These are phyloP conservation scores for Ophiostoma sp. DNA, from an alignment of 2,329 filamentous ascomycete genomes.

Conservation along the genomic window DNA sequence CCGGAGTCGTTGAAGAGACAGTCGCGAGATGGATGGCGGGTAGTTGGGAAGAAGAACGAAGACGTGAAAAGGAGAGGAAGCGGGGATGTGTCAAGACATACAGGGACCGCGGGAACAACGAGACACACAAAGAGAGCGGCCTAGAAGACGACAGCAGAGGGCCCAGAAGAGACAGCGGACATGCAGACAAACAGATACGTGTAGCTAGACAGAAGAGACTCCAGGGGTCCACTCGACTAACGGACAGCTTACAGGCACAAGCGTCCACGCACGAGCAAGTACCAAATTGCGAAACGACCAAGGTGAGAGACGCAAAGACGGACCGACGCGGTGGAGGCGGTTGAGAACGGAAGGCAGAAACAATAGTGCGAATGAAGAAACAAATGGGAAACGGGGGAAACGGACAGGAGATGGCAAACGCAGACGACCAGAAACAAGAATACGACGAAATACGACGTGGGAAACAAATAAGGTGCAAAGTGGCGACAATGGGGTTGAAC, in stretches of 20 bases:
- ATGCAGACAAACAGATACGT: too few relatives aligned
- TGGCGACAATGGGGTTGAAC: background rate
- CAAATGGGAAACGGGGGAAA: background rate
- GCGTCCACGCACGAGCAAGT: background rate
- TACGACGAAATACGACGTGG: constrained; percentile 7
- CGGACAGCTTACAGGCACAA: constrained; percentile 11
- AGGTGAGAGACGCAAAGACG: constrained; percentile 5
- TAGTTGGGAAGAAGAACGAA: too few relatives aligned
- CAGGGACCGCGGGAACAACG: too few relatives aligned
- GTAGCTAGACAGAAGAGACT: too few relatives aligned
- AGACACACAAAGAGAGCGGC: too few relatives aligned
- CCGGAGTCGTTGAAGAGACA: background rate
- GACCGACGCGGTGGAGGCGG: constrained; percentile 13
- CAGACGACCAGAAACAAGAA: background rate
- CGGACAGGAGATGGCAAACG: background rate
- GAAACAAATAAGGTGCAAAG: constrained; percentile 8
- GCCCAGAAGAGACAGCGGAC: too few relatives aligned
- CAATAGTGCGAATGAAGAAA: constrained; percentile 9
- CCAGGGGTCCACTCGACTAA: background rate
- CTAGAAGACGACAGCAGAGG: too few relatives aligned
- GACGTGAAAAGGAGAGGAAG: too few relatives aligned
- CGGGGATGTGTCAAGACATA: too few relatives aligned
- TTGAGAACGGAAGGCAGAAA: background rate
- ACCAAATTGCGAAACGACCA: constrained; percentile 12
- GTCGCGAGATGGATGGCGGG: too few relatives aligned